A percentile compares a stretch with the other conserved stretches of the same genome.
Conservation (phyloP, 192 early-diverging fungal genomes). For the Coemansia sp. region DNA sequence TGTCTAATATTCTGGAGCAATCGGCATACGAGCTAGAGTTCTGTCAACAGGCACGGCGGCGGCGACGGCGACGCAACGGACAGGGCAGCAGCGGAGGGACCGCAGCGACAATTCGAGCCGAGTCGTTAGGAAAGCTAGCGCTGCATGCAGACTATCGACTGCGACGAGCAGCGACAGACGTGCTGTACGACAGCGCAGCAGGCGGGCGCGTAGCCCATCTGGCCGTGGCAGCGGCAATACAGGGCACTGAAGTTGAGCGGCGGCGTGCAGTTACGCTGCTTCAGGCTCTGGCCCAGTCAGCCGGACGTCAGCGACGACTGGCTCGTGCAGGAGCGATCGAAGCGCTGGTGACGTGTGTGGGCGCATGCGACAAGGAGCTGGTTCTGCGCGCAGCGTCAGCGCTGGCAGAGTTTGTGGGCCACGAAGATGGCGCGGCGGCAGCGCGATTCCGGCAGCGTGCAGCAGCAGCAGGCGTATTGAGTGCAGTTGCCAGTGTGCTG, state of each 20-base stretch:
- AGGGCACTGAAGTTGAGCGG: constrained; percentile 3
- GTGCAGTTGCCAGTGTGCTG: constrained; percentile 14
- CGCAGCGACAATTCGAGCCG: constrained; percentile 2
- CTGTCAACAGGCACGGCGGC: background rate
- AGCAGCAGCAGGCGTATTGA: constrained; percentile 20
- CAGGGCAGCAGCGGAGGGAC: constrained; percentile 7
- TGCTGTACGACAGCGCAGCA: constrained; percentile 34
- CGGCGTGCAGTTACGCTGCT: constrained; percentile 18
- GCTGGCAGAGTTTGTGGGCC: constrained; percentile 29
- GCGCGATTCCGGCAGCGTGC: constrained; percentile 15
- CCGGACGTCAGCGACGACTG: constrained; percentile 10
- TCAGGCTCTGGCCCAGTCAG: constrained; percentile 22
- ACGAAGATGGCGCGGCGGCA: background rate
- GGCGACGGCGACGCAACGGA: constrained; percentile 23
- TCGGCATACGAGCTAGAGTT: constrained; percentile 24
- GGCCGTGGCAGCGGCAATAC: constrained; percentile 12
- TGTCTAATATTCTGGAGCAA: constrained; percentile 35
- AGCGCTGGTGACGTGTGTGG: constrained; percentile 24
- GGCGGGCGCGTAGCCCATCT: constrained; percentile 12
- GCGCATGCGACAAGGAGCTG: constrained; percentile 18
- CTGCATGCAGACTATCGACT: constrained; percentile 15
- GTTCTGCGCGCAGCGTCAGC: constrained; percentile 15
- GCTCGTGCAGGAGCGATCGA: constrained; percentile 16
- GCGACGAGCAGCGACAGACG: constrained; percentile 25
- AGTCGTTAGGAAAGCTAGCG: constrained; percentile 23